These are phyloP conservation scores for Dacryopinax primogenitus DNA, from an alignment of 768 basidiomycete genomes.

Conservation along the genomic window DNA sequence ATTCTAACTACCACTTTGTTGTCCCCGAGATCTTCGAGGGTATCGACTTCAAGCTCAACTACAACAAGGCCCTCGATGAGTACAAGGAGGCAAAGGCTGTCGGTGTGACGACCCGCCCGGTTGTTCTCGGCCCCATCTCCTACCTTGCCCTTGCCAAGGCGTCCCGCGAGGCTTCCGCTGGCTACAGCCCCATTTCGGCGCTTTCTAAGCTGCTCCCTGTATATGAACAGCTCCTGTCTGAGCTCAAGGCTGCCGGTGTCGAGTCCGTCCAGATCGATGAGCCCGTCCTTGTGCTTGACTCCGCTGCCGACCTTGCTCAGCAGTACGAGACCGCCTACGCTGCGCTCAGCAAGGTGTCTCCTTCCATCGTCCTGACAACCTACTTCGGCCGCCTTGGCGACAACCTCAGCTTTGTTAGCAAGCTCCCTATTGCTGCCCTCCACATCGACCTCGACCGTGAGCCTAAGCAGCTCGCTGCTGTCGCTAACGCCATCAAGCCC, in stretches of 20 bases:
- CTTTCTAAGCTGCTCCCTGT: conserved; percentile 80
- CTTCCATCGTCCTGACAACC: conserved; percentile 87
- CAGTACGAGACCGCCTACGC: conserved; percentile 71
- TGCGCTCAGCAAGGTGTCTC: conserved; percentile 66
- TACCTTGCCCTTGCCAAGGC: conserved; percentile 91
- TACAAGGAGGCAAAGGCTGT: conserved; percentile 87
- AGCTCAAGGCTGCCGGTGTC: conserved; percentile 86
- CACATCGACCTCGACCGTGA: conserved; percentile 97
- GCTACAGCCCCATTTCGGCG: conserved; percentile 84
- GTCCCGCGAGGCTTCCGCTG: conserved; percentile 63
- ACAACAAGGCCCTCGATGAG: conserved; percentile 90
- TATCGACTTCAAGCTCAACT: conserved; percentile 86
- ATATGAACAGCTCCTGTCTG: conserved; percentile 78
- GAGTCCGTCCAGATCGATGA: conserved; percentile 96
- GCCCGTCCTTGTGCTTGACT: conserved; percentile 88
- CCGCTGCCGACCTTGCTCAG: conserved; percentile 58
- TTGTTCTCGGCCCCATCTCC: conserved; percentile 88
- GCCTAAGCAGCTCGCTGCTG: conserved; percentile 71
- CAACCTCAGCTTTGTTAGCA: conserved; percentile 75
- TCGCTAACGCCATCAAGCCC: conserved; percentile 68
- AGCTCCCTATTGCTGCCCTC: conserved; percentile 84
- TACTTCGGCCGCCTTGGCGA: conserved; percentile 95
- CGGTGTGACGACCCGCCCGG: conserved; percentile 85
- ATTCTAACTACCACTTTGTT: conserved; percentile 98
- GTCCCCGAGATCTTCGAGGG: conserved; percentile 88